Evolutionary conservation across 441 rosid genomes (phyloP).

Genomic region (Euphorbia celastroides): DNA sequence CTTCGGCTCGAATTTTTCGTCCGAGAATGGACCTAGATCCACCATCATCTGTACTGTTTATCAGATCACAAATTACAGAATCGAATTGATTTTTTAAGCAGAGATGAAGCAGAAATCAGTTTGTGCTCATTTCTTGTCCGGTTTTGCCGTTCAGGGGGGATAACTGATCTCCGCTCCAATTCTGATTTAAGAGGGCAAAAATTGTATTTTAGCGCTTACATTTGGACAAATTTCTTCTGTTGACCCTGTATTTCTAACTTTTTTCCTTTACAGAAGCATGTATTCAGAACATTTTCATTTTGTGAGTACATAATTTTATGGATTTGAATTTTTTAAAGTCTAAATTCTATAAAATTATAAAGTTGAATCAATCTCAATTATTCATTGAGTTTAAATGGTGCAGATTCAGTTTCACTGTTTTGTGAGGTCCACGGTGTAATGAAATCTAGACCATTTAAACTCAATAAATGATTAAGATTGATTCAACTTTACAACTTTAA

Average conservation of each 20-base stretch:
- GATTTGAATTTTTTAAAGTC: no score
- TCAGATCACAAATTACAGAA: neutral
- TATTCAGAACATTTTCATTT: no score
- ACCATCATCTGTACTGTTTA: constrained; percentile 43
- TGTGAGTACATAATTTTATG: no score
- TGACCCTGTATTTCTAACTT: neutral
- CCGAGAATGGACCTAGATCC: constrained; percentile 94
- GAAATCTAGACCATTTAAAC: no score
- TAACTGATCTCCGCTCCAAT: neutral
- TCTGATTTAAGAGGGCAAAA: neutral
- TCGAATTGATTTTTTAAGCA: neutral
- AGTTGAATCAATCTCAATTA: no score
- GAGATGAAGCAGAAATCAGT: neutral
- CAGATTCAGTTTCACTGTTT: no score
- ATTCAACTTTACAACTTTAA: no score
- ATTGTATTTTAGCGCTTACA: neutral
- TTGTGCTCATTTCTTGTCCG: neutral
- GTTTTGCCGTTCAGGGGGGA: neutral
- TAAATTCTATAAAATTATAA: no score
- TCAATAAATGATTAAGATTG: no score
- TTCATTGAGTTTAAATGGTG: no score
- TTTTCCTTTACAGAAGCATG: no score
- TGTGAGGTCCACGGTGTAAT: no score
- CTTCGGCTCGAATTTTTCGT: constrained; percentile 93
- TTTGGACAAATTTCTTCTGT: neutral